These are phyloP conservation scores for Logfia minima DNA, from an alignment of 129 eudicot species.

Conservation along the genomic window DNA sequence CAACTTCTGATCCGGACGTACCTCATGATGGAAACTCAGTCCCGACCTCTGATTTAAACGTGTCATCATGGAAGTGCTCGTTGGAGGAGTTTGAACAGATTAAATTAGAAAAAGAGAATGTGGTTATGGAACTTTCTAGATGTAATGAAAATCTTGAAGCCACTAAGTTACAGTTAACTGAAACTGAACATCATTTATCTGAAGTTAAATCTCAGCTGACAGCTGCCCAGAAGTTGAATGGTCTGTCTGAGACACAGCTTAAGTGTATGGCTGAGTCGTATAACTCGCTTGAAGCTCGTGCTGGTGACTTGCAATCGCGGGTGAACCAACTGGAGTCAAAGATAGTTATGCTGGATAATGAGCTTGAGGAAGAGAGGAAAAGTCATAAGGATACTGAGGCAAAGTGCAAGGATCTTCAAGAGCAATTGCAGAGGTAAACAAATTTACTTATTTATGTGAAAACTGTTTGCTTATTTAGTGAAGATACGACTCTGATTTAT, in stretches of 20 bases:
- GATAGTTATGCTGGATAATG: slow-evolving; percentile 52
- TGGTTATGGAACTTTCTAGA: slow-evolving; percentile 58
- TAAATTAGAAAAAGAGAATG: slow-evolving; percentile 68
- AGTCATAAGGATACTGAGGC: slow-evolving; percentile 60
- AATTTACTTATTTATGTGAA: not conserved
- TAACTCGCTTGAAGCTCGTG: slow-evolving; percentile 79
- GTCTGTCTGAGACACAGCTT: slow-evolving; percentile 95
- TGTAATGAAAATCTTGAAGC: slow-evolving; percentile 63
- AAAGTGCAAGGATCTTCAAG: slow-evolving; percentile 68
- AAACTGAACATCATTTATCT: slow-evolving; percentile 61
- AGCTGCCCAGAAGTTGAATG: slow-evolving; percentile 66
- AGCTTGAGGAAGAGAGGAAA: slow-evolving; percentile 70
- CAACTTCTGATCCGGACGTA: slow-evolving; percentile 70
- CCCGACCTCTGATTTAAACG: slow-evolving; percentile 59
- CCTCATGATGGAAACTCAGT: slow-evolving; percentile 70
- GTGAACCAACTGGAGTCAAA: slow-evolving; percentile 56
- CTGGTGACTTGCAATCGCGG: slow-evolving; percentile 67
- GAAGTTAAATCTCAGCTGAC: slow-evolving; percentile 83
- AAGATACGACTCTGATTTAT: slow-evolving; percentile 15
- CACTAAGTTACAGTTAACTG: slow-evolving; percentile 59
- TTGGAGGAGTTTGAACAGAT: slow-evolving; percentile 73
- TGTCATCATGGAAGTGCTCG: slow-evolving; percentile 65
- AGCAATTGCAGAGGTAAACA: slow-evolving; percentile 72
- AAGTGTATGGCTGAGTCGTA: slow-evolving; percentile 99
- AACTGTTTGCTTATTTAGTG: not conserved